These are phyloP conservation scores for Pleodorina starrii DNA, from an alignment of 139 green algal species.

Conservation along the genomic window DNA sequence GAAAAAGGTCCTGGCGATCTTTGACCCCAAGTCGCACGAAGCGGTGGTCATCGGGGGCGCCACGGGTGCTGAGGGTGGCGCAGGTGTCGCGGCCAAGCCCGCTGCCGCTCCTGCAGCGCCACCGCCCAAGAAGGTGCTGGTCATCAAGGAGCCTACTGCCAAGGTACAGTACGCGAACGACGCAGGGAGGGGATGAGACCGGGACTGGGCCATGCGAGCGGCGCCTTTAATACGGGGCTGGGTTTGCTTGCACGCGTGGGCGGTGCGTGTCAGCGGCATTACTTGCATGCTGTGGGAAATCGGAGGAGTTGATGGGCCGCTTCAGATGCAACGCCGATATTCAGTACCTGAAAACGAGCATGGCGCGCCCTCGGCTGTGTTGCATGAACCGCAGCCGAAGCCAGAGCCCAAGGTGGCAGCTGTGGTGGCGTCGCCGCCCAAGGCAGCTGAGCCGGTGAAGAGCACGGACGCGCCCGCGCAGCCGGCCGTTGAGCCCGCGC, in stretches of 20 bases:
- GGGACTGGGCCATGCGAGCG: too few relatives aligned
- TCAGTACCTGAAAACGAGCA: too few relatives aligned
- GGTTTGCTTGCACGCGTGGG: too few relatives aligned
- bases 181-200: too few relatives aligned
- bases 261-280: too few relatives aligned
- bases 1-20: constrained; percentile 26
- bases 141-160: constrained; percentile 39
- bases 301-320: too few relatives aligned
- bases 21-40: constrained; percentile 27
- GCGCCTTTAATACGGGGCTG: too few relatives aligned
- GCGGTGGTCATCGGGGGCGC: not conserved
- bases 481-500: not conserved
- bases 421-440: not conserved
- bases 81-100: not conserved
- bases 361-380: too few relatives aligned
- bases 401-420: not conserved
- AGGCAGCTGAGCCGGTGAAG: constrained; percentile 12
- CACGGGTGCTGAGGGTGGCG: not conserved
- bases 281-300: too few relatives aligned
- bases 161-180: constrained; percentile 7
- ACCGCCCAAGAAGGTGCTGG: constrained; percentile 15
- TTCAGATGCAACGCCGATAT: too few relatives aligned
- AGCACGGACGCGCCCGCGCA: not conserved
- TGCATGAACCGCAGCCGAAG: constrained; percentile 18
- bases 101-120: not conserved